Conservation (phyloP, 2,329 filamentous ascomycete species). For the Aspergillus tamarii region DNA sequence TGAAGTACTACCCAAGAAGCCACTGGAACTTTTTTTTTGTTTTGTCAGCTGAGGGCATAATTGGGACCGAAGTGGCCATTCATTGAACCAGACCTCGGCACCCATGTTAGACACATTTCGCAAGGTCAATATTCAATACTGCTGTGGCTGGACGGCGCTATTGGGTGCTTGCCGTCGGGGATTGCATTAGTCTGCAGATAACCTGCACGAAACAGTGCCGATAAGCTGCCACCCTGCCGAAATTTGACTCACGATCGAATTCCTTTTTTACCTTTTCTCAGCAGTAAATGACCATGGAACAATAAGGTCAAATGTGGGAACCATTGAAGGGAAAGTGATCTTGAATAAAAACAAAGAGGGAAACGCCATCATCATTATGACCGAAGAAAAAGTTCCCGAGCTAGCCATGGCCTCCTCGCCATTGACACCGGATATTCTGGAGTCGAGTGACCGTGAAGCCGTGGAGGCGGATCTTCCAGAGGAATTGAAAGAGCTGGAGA, state of each 20-base stretch:
- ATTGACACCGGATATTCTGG: background rate
- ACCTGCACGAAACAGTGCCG: background rate
- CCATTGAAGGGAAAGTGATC: background rate
- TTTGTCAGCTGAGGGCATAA: background rate
- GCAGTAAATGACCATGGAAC: background rate
- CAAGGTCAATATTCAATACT: background rate
- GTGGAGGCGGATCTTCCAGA: conserved; percentile 20
- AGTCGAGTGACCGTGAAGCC: background rate
- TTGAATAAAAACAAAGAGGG: background rate
- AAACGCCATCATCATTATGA: background rate
- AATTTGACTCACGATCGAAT: background rate
- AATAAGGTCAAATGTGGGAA: background rate
- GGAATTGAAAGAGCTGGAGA: conserved; percentile 40
- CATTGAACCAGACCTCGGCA: background rate
- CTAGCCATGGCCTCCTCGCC: background rate
- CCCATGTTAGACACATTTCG: background rate
- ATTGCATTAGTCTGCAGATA: background rate
- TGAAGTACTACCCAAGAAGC: background rate
- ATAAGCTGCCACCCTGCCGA: background rate
- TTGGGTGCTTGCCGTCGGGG: background rate
- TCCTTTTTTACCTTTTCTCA: background rate
- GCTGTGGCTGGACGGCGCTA: background rate
- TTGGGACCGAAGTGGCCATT: background rate
- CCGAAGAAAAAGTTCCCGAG: background rate
- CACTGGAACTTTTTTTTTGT: background rate